Evolutionary conservation across 495 filamentous ascomycete genomes (phyloP).

Genomic region (Penicillium flavigenum): DNA sequence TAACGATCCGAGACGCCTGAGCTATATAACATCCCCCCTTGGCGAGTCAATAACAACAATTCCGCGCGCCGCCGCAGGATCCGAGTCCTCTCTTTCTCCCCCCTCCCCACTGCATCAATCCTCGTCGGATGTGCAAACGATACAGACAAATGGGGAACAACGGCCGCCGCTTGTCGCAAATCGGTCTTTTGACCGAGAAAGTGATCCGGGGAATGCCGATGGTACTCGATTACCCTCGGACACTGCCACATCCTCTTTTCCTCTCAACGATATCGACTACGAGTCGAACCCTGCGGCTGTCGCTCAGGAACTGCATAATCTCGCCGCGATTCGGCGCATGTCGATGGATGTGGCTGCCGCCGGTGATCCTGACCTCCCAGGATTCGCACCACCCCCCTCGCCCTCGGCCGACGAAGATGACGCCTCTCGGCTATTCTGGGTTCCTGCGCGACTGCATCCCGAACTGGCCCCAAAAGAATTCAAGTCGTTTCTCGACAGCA

Average conservation of each 20-base stretch:
- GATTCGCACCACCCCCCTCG: constrained; percentile 75
- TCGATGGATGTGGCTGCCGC: constrained; percentile 95
- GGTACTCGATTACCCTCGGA: constrained; percentile 62
- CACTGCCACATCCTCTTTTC: constrained; percentile 72
- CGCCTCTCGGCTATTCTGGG: constrained; percentile 88
- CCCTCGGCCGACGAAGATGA: constrained; percentile 78
- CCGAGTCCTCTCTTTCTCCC: constrained; percentile 46
- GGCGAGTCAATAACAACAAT: constrained; percentile 48
- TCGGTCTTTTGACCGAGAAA: constrained; percentile 52
- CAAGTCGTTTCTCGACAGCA: constrained; percentile 92
- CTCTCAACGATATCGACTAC: constrained; percentile 89
- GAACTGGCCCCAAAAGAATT: constrained; percentile 96
- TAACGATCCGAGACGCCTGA: constrained; percentile 60
- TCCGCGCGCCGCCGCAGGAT: constrained; percentile 42
- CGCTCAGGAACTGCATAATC: constrained; percentile 90
- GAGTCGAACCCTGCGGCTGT: constrained; percentile 88
- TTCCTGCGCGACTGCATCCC: constrained; percentile 89
- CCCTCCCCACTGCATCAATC: constrained; percentile 31
- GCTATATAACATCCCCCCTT: constrained; percentile 59
- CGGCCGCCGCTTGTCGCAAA: constrained; percentile 38
- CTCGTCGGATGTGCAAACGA: constrained; percentile 25
- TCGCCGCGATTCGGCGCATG: constrained; percentile 93
- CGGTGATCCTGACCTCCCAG: constrained; percentile 90
- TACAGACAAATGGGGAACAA: constrained; percentile 44
- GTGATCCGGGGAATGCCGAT: constrained; percentile 55